Evolutionary conservation across 2,329 filamentous ascomycete genomes (phyloP), one percentile per base, ranked within the genome.

Genomic region (Paramyrothecium roridum): DNA sequence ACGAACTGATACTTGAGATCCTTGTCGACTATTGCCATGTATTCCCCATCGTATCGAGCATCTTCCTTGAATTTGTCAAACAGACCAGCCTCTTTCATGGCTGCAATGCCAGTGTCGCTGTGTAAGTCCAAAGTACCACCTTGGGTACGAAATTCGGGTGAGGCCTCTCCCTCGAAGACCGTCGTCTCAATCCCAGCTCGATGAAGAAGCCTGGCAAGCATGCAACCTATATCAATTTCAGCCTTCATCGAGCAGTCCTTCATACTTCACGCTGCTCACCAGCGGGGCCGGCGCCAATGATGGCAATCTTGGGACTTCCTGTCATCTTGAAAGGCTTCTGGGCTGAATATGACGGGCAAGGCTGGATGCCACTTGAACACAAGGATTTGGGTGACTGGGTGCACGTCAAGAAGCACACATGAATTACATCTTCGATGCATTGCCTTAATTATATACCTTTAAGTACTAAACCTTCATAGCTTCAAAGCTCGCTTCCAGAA

Each of bases 101-200:
- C 81, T 3, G 71, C 68, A 33, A 84, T 75, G 1, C 82, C 82
- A 1, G 77, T 78, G 3, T 69, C 59, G 0, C 74, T 75, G 58
- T 85, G 81, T 10, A 86, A 67, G 60, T 85, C 82, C 2, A 86
- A 73, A 3, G 71, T 78, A 10, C 82, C 81, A 33, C 81, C 81
- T 62, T 83, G 78, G 7, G 67, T 72, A 46, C 78, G 72, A 53
- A 74, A 75, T 56, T 76, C 61, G n/a, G 74, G 71, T 3, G 72
- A 71, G 8, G 67, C 53, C 26, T 81, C 78, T 48, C 72, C 69
- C 66, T 84, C 78, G 60, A 78, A 86, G 23, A 86, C 67, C 8
- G 73, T 78, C 56, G 76, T 74, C 3, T 77, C 65, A 50, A 82
- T 70, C 50, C 69, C 67, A 55, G 76, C 70, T n/a, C 73, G 65